phyloP scores from a whole-genome alignment of 148 eudicot species.

The Agrostemma githago region DNA sequence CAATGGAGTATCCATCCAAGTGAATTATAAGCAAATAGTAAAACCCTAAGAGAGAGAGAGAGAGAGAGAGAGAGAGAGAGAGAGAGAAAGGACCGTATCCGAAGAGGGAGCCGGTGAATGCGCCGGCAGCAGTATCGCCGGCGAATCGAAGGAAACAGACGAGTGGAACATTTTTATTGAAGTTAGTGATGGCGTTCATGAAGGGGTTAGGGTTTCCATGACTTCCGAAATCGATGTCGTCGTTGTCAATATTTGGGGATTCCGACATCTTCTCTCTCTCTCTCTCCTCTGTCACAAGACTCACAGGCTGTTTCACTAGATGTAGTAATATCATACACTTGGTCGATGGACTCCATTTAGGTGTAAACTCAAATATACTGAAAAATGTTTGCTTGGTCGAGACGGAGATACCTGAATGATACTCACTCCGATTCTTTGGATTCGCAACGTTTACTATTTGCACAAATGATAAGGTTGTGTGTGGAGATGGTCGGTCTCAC shows the following conservation, averaged over 20 bases:
- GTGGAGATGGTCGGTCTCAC: too few species aligned
- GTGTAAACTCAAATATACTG: too few species aligned
- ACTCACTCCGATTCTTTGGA: too few species aligned
- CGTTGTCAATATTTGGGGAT: slow-evolving; percentile 33
- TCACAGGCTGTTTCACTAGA: neutral
- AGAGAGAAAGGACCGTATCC: slow-evolving; percentile 53
- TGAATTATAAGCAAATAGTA: neutral
- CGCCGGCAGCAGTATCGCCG: slow-evolving; percentile 70
- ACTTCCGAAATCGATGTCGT: slow-evolving; percentile 20
- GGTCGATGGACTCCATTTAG: too few species aligned
- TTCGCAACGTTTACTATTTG: too few species aligned
- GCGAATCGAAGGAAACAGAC: slow-evolving; percentile 66
- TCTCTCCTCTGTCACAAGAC: neutral
- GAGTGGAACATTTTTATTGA: slow-evolving; percentile 32
- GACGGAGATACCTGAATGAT: too few species aligned
- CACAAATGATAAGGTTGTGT: too few species aligned
- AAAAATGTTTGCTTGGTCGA: too few species aligned
- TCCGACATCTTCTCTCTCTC: slow-evolving; percentile 15
- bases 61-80: slow-evolving; percentile 14
- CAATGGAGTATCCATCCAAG: neutral
- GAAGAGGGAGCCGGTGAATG: slow-evolving; percentile 74
- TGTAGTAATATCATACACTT: too few species aligned
- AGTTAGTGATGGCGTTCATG: slow-evolving; percentile 14
- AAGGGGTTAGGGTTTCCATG: slow-evolving; percentile 33
- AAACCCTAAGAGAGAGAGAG: neutral